Conservation (phyloP, 2,329 filamentous ascomycete genomes). For the Zalaria sp. region DNA sequence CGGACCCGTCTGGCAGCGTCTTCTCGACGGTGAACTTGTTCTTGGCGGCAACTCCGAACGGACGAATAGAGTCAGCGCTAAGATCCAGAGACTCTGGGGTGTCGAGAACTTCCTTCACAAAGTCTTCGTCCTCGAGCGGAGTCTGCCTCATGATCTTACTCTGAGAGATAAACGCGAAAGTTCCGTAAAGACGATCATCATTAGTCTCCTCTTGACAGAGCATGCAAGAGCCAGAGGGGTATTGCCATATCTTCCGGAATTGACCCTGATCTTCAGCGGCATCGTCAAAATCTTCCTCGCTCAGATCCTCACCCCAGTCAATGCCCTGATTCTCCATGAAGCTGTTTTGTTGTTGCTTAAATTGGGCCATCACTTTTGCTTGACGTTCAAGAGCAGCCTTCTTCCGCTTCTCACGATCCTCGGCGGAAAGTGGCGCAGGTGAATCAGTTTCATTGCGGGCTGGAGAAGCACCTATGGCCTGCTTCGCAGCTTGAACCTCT, state of each 20-base stretch:
- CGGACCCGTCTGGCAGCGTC: slow-evolving; percentile 56
- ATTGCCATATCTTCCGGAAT: slow-evolving; percentile 68
- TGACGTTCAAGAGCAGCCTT: slow-evolving; percentile 79
- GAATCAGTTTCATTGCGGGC: slow-evolving; percentile 51
- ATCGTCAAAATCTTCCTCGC: slow-evolving; percentile 57
- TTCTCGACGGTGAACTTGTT: slow-evolving; percentile 70
- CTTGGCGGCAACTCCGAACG: slow-evolving; percentile 81
- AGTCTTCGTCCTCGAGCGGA: slow-evolving; percentile 65
- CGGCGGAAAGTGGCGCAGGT: slow-evolving; percentile 49
- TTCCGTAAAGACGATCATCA: slow-evolving; percentile 77
- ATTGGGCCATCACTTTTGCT: slow-evolving; percentile 91
- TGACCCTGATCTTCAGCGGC: slow-evolving; percentile 48
- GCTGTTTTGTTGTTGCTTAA: slow-evolving; percentile 92
- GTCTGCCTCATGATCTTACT: slow-evolving; percentile 81
- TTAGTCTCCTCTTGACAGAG: slow-evolving; percentile 93
- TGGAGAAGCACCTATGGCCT: slow-evolving; percentile 2
- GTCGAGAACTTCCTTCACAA: slow-evolving; percentile 66
- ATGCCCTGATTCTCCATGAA: slow-evolving; percentile 83
- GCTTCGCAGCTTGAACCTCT: slow-evolving; percentile 56
- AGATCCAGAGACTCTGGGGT: slow-evolving; percentile 73
- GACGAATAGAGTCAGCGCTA: slow-evolving; percentile 67
- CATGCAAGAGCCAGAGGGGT: slow-evolving; percentile 85
- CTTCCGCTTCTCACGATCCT: slow-evolving; percentile 72
- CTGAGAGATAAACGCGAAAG: slow-evolving; percentile 78
- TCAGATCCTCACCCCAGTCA: slow-evolving; percentile 67